These are phyloP conservation scores for Casuarina cunninghamiana DNA, from an alignment of 306 rosid genomes.

Conservation along the genomic window DNA sequence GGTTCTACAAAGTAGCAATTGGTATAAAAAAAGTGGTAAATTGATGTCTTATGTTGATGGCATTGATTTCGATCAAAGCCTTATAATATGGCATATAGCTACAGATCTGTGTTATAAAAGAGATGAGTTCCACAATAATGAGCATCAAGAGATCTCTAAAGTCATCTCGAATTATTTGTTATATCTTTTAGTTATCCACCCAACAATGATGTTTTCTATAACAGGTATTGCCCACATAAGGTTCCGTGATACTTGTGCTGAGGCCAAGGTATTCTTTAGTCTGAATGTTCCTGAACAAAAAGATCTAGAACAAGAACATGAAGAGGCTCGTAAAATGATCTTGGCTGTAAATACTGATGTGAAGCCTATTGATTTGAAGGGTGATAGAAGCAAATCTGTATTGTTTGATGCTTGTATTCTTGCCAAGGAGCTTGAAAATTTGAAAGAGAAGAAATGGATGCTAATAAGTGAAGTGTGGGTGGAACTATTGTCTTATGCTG, in stretches of 20 bases:
- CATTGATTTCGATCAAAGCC: conserved; percentile 30
- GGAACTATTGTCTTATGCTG: background rate
- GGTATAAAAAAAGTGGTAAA: background rate
- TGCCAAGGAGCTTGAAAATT: background rate
- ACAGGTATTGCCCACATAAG: conserved; percentile 37
- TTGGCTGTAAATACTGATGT: background rate
- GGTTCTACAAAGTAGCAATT: conserved; percentile 18
- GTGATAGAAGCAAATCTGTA: conserved; percentile 19
- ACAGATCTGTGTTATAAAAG: conserved; percentile 31
- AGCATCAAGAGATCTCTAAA: conserved; percentile 1
- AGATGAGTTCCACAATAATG: background rate
- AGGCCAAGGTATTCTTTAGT: conserved; percentile 5
- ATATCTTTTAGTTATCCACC: conserved; percentile 38
- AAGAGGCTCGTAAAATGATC: background rate
- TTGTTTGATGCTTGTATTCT: background rate
- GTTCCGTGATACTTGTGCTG: conserved; percentile 25
- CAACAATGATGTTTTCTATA: conserved; percentile 34
- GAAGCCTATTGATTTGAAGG: conserved; percentile 8
- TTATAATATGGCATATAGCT: conserved; percentile 45
- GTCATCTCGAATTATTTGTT: conserved; percentile 42
- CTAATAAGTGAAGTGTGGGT: background rate
- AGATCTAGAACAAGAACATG: no score
- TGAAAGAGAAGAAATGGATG: background rate
- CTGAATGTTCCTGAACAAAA: no score
- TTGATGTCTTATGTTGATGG: conserved; percentile 21